Conservation (phyloP, 2,329 filamentous ascomycete species). For the Graphilbum fragrans region DNA sequence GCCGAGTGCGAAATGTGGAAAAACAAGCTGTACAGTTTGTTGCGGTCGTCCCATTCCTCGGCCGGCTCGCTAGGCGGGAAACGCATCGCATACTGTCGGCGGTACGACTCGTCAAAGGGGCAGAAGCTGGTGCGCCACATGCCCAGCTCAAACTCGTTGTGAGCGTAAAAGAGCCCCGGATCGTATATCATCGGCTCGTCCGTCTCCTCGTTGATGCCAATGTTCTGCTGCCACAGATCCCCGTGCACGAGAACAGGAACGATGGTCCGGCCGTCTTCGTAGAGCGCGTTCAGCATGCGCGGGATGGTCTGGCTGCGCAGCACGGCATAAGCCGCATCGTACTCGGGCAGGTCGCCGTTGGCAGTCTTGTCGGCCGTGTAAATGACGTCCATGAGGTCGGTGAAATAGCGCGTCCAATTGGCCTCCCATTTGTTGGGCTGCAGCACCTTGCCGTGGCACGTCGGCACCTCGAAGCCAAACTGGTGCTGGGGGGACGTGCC, state of each 20-base stretch:
- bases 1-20: not conserved
- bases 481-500: slow-evolving; percentile 15
- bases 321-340: not conserved
- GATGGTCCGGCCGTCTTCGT: slow-evolving; percentile 24
- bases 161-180: slow-evolving; percentile 25
- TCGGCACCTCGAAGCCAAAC: slow-evolving; percentile 24
- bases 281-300: slow-evolving; percentile 27
- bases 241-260: slow-evolving; percentile 32
- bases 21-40: not conserved
- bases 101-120: not conserved
- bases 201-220: slow-evolving; percentile 17
- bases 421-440: slow-evolving; percentile 20
- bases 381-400: slow-evolving; percentile 17
- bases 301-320: slow-evolving; percentile 29
- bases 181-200: slow-evolving; percentile 24
- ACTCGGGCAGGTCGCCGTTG: slow-evolving; percentile 14
- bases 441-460: slow-evolving; percentile 17
- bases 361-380: slow-evolving; percentile 16
- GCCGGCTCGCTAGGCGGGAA: not conserved
- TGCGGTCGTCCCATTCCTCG: slow-evolving; percentile 1
- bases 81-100: not conserved
- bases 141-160: slow-evolving; percentile 22
- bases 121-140: not conserved
- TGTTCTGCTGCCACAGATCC: slow-evolving; percentile 29
- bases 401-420: slow-evolving; percentile 27